Conservation (phyloP, 495 filamentous ascomycete species). For the Cercophora newfieldiana region DNA sequence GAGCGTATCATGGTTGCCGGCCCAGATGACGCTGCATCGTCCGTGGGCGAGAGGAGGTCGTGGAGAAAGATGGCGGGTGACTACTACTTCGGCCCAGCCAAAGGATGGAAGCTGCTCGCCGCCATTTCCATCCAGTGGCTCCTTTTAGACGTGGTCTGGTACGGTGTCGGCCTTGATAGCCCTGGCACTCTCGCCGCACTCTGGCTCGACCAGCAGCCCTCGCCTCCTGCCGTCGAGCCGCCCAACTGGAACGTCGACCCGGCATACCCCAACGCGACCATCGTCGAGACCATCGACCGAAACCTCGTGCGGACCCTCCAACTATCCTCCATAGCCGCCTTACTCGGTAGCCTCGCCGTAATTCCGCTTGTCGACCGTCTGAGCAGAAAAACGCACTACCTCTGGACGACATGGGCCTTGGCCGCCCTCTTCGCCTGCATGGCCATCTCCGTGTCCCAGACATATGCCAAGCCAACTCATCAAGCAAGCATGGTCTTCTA, state of each 20-base stretch:
- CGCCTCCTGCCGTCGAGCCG: slow-evolving; percentile 14
- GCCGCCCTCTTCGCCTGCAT: slow-evolving; percentile 43
- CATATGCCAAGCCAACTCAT: slow-evolving; percentile 22
- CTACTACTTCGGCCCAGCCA: slow-evolving; percentile 4
- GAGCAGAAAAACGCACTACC: slow-evolving; percentile 7
- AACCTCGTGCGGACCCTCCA: slow-evolving; percentile 38
- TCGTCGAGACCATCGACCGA: slow-evolving; percentile 35
- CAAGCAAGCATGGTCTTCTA: slow-evolving; percentile 55
- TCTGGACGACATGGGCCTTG: slow-evolving; percentile 20
- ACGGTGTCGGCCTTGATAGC: slow-evolving; percentile 70
- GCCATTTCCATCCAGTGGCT: slow-evolving; percentile 50
- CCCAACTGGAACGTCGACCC: slow-evolving; percentile 40
- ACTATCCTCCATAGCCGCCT: slow-evolving; percentile 39
- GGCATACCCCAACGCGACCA: slow-evolving; percentile 27
- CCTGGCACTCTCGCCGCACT: slow-evolving; percentile 42
- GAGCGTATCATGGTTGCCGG: slow-evolving; percentile 1
- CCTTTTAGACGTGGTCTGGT: slow-evolving; percentile 58
- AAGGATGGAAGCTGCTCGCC: slow-evolving; percentile 24
- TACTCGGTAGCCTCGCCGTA: slow-evolving; percentile 40
- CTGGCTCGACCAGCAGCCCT: slow-evolving; percentile 22
- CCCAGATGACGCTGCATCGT: background rate
- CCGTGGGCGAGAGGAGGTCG: background rate
- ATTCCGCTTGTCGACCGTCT: slow-evolving; percentile 41
- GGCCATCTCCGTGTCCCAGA: slow-evolving; percentile 8
- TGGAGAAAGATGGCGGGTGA: slow-evolving; percentile 6